Evolutionary conservation across 257 asterid species (phyloP).

Genomic region (Asclepias syriaca): DNA sequence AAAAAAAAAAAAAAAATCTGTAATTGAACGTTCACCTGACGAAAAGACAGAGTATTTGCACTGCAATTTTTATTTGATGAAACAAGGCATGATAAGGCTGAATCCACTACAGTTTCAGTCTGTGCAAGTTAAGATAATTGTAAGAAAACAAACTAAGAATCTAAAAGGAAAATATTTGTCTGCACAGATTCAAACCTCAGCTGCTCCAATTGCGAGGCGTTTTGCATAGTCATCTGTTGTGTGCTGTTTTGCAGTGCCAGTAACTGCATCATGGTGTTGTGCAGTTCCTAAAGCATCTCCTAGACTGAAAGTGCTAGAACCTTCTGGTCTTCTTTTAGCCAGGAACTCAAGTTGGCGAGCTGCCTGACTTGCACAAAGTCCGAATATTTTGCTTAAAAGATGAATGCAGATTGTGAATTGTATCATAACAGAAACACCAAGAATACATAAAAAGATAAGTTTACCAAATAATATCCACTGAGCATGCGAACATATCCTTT

Average conservation of each 20-base stretch:
- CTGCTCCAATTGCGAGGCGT: conserved; percentile 74
- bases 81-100: conserved; percentile 68
- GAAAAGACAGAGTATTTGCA: conserved; percentile 35
- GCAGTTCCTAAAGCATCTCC: conserved; percentile 77
- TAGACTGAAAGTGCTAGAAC: conserved; percentile 47
- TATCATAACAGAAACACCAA: neutral
- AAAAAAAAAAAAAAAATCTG: conserved; percentile 4
- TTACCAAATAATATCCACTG: conserved; percentile 78
- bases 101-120: conserved; percentile 57
- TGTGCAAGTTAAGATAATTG: conserved; percentile 18
- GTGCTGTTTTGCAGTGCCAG: conserved; percentile 85
- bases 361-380: conserved; percentile 35
- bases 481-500: conserved; percentile 65
- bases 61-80: conserved; percentile 33
- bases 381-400: neutral
- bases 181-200: conserved; percentile 40
- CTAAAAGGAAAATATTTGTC: neutral
- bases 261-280: conserved; percentile 86
- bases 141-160: neutral
- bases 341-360: conserved; percentile 86
- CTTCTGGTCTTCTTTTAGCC: conserved; percentile 42
- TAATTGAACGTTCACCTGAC: conserved; percentile 48
- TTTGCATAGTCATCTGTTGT: conserved; percentile 86
- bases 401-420: neutral
- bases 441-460: neutral